phyloP scores from a whole-genome alignment of 1,284 basidiomycete genomes.

The Hemileccinum hortonii region DNA sequence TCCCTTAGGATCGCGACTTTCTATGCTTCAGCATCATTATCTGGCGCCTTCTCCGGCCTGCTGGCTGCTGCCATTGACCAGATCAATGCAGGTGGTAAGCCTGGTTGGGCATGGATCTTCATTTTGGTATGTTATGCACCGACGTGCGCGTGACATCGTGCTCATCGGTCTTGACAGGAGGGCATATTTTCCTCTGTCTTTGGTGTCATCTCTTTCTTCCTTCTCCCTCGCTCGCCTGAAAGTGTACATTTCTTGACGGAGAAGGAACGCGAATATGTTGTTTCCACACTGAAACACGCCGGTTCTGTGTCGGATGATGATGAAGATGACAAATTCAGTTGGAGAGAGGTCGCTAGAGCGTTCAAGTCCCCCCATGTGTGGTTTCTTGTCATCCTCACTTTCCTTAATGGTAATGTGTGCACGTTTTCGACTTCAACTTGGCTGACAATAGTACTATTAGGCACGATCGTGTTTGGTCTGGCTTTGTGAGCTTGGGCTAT shows the following conservation, averaged over 20 bases:
- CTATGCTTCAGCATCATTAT: slow-evolving; percentile 55
- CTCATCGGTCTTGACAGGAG: slow-evolving; percentile 35
- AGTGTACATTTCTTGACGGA: slow-evolving; percentile 43
- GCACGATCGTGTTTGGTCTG: slow-evolving; percentile 42
- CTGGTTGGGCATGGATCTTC: slow-evolving; percentile 68
- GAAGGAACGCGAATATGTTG: slow-evolving; percentile 41
- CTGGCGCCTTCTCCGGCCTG: slow-evolving; percentile 63
- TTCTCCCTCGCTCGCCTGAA: slow-evolving; percentile 52
- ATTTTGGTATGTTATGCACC: slow-evolving; percentile 41
- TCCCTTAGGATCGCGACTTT: slow-evolving; percentile 47
- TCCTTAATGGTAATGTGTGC: slow-evolving; percentile 27
- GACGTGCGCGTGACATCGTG: neutral
- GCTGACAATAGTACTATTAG: slow-evolving; percentile 25
- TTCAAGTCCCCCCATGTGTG: slow-evolving; percentile 39
- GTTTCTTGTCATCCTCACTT: slow-evolving; percentile 23
- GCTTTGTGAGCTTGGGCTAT: slow-evolving; percentile 25
- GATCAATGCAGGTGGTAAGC: slow-evolving; percentile 49
- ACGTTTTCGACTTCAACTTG: neutral
- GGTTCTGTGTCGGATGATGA: slow-evolving; percentile 37
- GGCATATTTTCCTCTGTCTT: slow-evolving; percentile 51
- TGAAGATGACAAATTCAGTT: slow-evolving; percentile 34
- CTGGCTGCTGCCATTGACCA: slow-evolving; percentile 58
- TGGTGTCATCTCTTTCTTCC: slow-evolving; percentile 46
- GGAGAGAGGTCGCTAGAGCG: slow-evolving; percentile 38
- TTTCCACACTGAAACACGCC: slow-evolving; percentile 28